phyloP scores from a whole-genome alignment of 108 stramenopile genomes.

The Cyclotella kingstonii region DNA sequence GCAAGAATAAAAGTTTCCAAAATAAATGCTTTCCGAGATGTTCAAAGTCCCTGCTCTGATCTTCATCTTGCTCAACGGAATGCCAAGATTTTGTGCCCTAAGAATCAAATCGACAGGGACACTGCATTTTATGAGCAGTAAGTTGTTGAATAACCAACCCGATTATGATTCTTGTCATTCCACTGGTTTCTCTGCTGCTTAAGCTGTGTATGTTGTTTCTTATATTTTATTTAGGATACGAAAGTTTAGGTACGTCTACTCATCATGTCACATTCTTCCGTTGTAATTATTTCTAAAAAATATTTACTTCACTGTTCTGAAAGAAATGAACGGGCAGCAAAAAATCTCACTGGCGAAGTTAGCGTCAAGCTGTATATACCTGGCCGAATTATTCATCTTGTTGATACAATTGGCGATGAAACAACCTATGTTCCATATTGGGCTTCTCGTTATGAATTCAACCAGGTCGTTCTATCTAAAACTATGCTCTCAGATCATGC shows the following conservation, averaged over 20 bases:
- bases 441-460: constrained; percentile 46
- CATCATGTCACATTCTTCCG: background rate
- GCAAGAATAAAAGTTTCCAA: constrained; percentile 43
- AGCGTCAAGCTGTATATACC: constrained; percentile 41
- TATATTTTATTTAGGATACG: background rate
- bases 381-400: constrained; percentile 37
- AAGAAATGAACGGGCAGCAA: constrained; percentile 31
- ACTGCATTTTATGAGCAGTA: constrained; percentile 38
- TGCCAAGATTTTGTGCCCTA: constrained; percentile 29
- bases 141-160: background rate
- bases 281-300: background rate
- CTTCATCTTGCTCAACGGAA: constrained; percentile 30
- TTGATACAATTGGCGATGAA: constrained; percentile 40
- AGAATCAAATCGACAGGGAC: constrained; percentile 27
- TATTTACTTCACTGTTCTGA: background rate
- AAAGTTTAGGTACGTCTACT: constrained; percentile 20
- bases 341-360: constrained; percentile 29
- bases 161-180: background rate
- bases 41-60: constrained; percentile 23
- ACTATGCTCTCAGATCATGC: constrained; percentile 41
- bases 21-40: constrained; percentile 29
- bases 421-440: constrained; percentile 45
- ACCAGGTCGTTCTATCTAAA: constrained; percentile 35
- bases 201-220: background rate
- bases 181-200: background rate